Conservation (phyloP, 2,329 filamentous ascomycete species). For the Berkeleyomyces rouxiae region DNA sequence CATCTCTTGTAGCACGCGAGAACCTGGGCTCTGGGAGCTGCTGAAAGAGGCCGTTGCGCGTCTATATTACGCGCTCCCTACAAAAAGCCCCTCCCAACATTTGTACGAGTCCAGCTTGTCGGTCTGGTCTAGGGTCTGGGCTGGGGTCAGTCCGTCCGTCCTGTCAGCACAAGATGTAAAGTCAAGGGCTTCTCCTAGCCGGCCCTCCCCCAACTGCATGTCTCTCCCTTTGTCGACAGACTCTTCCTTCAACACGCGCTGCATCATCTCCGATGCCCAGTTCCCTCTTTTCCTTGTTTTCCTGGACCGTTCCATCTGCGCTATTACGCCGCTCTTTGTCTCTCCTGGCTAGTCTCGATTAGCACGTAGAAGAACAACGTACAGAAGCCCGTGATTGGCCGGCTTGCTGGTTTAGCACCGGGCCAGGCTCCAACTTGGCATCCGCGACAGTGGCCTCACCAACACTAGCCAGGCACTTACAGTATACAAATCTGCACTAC, state of each 20-base stretch:
- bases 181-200: no score
- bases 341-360: neutral
- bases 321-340: neutral
- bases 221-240: neutral
- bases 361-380: no score
- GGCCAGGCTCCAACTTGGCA: neutral
- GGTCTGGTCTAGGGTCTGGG: no score
- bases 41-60: neutral
- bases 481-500: no score
- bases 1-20: neutral
- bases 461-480: neutral
- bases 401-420: neutral
- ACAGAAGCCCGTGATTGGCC: no score
- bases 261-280: no score
- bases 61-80: neutral
- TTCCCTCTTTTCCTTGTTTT: constrained; percentile 1
- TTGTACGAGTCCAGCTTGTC: no score
- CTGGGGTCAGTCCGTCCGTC: no score
- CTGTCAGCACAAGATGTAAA: no score
- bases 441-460: no score
- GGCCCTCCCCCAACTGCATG: neutral
- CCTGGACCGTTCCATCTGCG: neutral
- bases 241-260: neutral
- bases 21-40: neutral
- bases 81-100: neutral